phyloP scores from a whole-genome alignment of 371 early-diverging fungal species.

The Apophysomyces elegans region DNA sequence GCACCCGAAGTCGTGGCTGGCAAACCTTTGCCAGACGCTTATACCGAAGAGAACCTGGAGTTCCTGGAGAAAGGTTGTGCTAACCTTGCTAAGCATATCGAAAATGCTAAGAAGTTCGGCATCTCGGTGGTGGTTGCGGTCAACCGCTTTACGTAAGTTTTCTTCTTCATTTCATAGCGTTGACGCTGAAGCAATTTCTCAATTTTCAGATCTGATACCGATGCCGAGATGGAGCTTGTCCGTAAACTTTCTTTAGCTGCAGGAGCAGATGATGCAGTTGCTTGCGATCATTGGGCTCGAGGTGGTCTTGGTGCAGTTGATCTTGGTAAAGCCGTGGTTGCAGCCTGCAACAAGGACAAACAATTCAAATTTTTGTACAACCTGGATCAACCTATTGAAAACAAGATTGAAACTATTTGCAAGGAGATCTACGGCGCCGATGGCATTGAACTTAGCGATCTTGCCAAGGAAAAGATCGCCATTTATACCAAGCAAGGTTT shows the following conservation, averaged over 20 bases:
- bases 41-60: conserved; percentile 84
- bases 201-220: conserved; percentile 72
- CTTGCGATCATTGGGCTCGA: conserved; percentile 90
- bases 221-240: conserved; percentile 86
- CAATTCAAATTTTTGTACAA: conserved; percentile 89
- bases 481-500: conserved; percentile 86
- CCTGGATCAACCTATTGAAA: conserved; percentile 71
- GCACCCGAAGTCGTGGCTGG: conserved; percentile 97
- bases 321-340: conserved; percentile 84
- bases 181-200: neutral
- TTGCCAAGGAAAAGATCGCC: conserved; percentile 83
- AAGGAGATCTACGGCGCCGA: conserved; percentile 94
- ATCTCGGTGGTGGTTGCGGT: conserved; percentile 93
- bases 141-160: conserved; percentile 79
- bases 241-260: conserved; percentile 73
- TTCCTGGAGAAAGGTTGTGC: conserved; percentile 82
- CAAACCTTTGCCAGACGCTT: conserved; percentile 86
- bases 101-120: conserved; percentile 90
- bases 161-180: neutral
- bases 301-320: conserved; percentile 92
- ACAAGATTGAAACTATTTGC: conserved; percentile 92
- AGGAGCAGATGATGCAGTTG: conserved; percentile 88
- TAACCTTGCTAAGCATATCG: conserved; percentile 89
- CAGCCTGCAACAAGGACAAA: conserved; percentile 67
- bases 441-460: conserved; percentile 81